A percentile compares a stretch with the other conserved stretches of the same genome.
Evolutionary conservation across 2,329 filamentous ascomycete genomes (phyloP).

Genomic region (Metarhizium guizhouense): DNA sequence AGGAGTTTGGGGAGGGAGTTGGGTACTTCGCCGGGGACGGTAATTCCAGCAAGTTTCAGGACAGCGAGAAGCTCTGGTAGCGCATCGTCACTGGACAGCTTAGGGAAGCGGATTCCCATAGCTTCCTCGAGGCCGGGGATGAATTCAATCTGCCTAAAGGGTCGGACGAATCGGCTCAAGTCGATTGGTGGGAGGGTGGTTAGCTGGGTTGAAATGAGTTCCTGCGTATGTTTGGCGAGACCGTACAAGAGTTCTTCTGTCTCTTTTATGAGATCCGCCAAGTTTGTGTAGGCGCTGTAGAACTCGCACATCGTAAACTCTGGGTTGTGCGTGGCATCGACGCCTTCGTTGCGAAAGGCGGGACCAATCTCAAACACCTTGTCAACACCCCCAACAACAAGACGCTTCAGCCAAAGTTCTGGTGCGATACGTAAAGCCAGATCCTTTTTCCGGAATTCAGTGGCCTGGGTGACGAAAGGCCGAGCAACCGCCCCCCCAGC

Average conservation of each 20-base stretch:
- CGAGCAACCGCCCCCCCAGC: conserved; percentile 84
- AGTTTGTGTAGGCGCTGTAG: conserved; percentile 76
- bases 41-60: conserved; percentile 48
- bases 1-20: conserved; percentile 60
- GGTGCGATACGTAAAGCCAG: conserved; percentile 83
- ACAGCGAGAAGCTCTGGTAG: conserved; percentile 44
- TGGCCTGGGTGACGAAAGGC: conserved; percentile 73
- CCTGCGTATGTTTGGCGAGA: conserved; percentile 43
- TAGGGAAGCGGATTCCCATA: conserved; percentile 57
- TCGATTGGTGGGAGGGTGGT: conserved; percentile 39
- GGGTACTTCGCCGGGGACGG: conserved; percentile 55
- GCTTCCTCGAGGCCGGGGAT: conserved; percentile 66
- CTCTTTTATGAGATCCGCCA: conserved; percentile 63
- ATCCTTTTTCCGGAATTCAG: conserved; percentile 62
- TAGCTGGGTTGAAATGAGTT: conserved; percentile 35
- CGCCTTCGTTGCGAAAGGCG: conserved; percentile 85
- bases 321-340: conserved; percentile 88
- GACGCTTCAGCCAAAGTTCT: conserved; percentile 87
- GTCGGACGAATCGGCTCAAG: conserved; percentile 36
- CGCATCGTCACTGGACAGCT: conserved; percentile 48
- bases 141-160: conserved; percentile 68
- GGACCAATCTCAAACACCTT: conserved; percentile 89
- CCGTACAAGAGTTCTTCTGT: conserved; percentile 64
- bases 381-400: conserved; percentile 83
- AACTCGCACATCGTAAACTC: conserved; percentile 98